Evolutionary conservation across 176 grass and related monocot genomes (phyloP).

Genomic region (Puya raimondii): DNA sequence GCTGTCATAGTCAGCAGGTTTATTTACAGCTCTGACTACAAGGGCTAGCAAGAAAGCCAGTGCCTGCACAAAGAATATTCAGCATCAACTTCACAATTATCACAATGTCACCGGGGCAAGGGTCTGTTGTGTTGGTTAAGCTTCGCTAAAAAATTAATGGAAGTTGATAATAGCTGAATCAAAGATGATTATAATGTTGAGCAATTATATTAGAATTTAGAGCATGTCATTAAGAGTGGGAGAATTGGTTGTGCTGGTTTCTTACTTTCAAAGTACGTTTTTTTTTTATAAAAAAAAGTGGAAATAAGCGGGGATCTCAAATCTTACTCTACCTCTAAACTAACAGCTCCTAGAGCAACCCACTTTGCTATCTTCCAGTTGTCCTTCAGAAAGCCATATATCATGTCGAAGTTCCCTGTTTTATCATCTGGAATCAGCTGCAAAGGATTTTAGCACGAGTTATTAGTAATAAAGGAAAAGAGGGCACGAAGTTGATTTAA

Average conservation of each 20-base stretch:
- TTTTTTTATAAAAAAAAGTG: too few relatives aligned
- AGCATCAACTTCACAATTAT: background rate
- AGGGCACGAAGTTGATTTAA: background rate
- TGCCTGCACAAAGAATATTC: constrained; percentile 33
- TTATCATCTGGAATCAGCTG: constrained; percentile 87
- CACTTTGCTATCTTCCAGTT: constrained; percentile 95
- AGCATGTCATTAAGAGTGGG: too few relatives aligned
- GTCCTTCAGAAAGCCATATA: constrained; percentile 67
- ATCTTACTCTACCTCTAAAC: constrained; percentile 52
- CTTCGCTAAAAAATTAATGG: too few relatives aligned
- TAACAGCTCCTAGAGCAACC: constrained; percentile 72
- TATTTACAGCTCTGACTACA: constrained; percentile 84
- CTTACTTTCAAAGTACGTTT: too few relatives aligned
- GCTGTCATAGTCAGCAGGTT: constrained; percentile 77
- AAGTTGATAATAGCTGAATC: too few relatives aligned
- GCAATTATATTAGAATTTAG: too few relatives aligned
- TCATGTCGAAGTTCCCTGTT: constrained; percentile 68
- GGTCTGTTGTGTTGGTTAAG: too few relatives aligned
- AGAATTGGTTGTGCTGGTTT: too few relatives aligned
- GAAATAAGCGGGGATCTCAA: too few relatives aligned
- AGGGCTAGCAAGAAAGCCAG: constrained; percentile 73
- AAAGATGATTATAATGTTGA: too few relatives aligned
- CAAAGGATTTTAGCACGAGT: constrained; percentile 11
- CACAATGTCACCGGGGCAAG: too few relatives aligned
- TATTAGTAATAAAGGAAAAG: constrained; percentile 13